These are phyloP conservation scores for Musa acuminata DNA, from an alignment of 176 grass and related monocot genomes.

Conservation along the genomic window DNA sequence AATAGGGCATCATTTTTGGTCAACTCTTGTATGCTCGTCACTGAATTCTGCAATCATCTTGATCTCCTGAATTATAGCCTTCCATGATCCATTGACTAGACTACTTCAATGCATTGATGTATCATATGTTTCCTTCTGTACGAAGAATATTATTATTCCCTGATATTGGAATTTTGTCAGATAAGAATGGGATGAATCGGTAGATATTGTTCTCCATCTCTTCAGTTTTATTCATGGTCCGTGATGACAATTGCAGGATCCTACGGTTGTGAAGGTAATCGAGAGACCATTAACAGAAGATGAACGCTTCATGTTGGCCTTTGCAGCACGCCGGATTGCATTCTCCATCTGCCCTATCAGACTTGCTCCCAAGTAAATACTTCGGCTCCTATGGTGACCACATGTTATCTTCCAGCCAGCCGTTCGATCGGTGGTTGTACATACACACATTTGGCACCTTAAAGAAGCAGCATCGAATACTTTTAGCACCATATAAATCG, in stretches of 20 bases:
- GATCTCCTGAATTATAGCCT: no score
- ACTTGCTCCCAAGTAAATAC: slow-evolving; percentile 47
- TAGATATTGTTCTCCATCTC: background rate
- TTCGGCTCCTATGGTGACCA: background rate
- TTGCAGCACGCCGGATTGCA: slow-evolving; percentile 71
- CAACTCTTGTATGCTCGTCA: no score
- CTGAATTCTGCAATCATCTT: no score
- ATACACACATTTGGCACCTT: background rate
- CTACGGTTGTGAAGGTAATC: slow-evolving; percentile 67
- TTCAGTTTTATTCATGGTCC: background rate
- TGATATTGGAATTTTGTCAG: background rate
- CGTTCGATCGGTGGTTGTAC: background rate
- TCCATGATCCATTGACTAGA: no score
- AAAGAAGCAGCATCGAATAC: no score
- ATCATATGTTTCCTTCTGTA: no score
- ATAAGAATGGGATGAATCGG: background rate
- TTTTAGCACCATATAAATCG: no score
- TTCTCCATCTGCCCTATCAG: slow-evolving; percentile 79
- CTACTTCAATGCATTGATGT: no score
- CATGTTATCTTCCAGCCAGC: background rate
- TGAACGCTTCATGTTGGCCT: slow-evolving; percentile 70
- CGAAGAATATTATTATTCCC: no score
- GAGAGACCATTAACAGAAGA: slow-evolving; percentile 76
- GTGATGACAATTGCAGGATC: slow-evolving; percentile 39
- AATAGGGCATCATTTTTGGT: no score